Evolutionary conservation across 139 green algal genomes (phyloP).

Genomic region (Tetradesmus obliquus): DNA sequence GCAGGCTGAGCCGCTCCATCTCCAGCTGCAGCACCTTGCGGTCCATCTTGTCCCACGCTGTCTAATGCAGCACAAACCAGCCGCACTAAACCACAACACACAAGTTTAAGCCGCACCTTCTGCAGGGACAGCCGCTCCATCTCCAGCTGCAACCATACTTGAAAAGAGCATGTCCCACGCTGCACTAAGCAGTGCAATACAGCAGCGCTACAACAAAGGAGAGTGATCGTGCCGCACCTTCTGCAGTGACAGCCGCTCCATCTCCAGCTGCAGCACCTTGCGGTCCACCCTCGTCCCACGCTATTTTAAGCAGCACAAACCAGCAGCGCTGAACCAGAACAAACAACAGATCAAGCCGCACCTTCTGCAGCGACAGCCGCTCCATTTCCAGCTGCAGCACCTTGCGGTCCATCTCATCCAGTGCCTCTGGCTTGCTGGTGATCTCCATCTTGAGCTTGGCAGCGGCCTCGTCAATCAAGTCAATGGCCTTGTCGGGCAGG

Average conservation of each 20-base stretch:
- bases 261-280: slow-evolving; percentile 86
- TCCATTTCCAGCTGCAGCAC: slow-evolving; percentile 95
- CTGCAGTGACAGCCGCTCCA: slow-evolving; percentile 89
- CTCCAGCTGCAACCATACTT: slow-evolving; percentile 76
- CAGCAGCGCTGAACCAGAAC: background rate
- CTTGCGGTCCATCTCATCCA: slow-evolving; percentile 97
- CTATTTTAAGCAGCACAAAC: background rate
- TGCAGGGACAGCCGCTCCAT: slow-evolving; percentile 93
- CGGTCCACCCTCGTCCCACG: slow-evolving; percentile 73
- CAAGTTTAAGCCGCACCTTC: slow-evolving; percentile 54
- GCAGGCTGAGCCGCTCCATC: slow-evolving; percentile 93
- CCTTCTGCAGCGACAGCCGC: slow-evolving; percentile 83
- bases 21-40: slow-evolving; percentile 85
- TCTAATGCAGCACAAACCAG: slow-evolving; percentile 10
- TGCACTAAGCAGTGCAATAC: too few relatives aligned
- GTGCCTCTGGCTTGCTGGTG: slow-evolving; percentile 93
- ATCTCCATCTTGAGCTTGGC: slow-evolving; percentile 99
- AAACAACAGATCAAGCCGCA: background rate
- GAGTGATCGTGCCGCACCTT: slow-evolving; percentile 52
- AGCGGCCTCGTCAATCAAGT: slow-evolving; percentile 96
- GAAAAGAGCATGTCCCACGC: too few relatives aligned
- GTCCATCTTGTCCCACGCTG: slow-evolving; percentile 93
- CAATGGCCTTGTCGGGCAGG: slow-evolving; percentile 93
- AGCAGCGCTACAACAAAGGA: too few relatives aligned
- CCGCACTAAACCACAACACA: too few relatives aligned